These are phyloP conservation scores for Suillus hirtellus DNA, from an alignment of 768 basidiomycete species.

Conservation along the genomic window DNA sequence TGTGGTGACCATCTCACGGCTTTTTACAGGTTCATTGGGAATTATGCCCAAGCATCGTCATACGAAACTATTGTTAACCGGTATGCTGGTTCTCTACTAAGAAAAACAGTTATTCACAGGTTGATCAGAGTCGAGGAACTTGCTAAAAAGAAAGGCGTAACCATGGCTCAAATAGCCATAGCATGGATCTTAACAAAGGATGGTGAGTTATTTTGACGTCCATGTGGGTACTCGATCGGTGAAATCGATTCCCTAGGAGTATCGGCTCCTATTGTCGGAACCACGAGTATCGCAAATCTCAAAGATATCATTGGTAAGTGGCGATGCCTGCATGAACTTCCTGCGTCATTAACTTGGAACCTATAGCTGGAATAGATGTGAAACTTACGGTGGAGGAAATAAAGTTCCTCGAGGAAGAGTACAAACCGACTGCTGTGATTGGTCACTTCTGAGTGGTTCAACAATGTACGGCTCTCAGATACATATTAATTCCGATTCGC, in stretches of 20 bases:
- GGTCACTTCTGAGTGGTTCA: conserved; percentile 33
- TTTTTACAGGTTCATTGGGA: conserved; percentile 24
- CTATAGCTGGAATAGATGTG: conserved; percentile 38
- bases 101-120: background rate
- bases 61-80: conserved; percentile 31
- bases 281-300: conserved; percentile 41
- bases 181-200: conserved; percentile 40
- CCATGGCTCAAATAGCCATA: conserved; percentile 45
- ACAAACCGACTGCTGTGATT: conserved; percentile 40
- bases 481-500: background rate
- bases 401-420: conserved; percentile 45
- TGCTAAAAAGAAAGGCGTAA: conserved; percentile 36
- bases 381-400: conserved; percentile 50
- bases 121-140: conserved; percentile 40
- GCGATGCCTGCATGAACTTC: background rate
- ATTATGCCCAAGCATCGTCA: conserved; percentile 25
- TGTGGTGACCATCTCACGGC: conserved; percentile 11
- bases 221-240: background rate
- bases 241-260: conserved; percentile 24
- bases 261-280: conserved; percentile 46
- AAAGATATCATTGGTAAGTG: conserved; percentile 40
- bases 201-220: conserved; percentile 18
- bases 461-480: background rate
- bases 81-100: conserved; percentile 14
- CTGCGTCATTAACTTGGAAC: conserved; percentile 8